Percentiles rank a stretch among this genome's conserved stretches.
These are phyloP conservation scores for Helichrysum umbraculigerum DNA, from an alignment of 129 eudicot genomes.

Conservation along the genomic window DNA sequence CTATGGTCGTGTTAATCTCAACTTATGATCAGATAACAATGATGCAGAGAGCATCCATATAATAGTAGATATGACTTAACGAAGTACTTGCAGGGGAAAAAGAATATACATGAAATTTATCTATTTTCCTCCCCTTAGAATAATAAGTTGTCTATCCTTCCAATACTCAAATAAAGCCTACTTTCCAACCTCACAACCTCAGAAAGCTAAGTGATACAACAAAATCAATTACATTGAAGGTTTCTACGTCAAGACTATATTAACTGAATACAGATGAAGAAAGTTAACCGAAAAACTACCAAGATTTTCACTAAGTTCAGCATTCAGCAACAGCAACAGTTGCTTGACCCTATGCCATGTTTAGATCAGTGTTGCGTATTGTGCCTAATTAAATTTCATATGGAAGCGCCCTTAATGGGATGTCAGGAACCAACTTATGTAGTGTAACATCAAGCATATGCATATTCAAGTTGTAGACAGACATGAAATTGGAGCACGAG, in stretches of 20 bases:
- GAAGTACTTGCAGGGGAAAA: neutral
- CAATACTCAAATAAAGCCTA: conserved; percentile 1
- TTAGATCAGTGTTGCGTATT: neutral
- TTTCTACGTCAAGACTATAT: neutral
- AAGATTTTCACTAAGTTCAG: neutral
- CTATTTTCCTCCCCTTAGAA: neutral
- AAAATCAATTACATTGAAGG: neutral
- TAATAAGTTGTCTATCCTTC: conserved; percentile 5
- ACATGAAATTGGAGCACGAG: neutral
- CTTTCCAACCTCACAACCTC: conserved; percentile 10
- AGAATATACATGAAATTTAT: neutral
- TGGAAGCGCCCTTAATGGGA: neutral
- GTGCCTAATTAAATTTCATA: neutral
- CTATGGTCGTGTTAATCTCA: neutral
- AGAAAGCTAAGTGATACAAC: conserved; percentile 14
- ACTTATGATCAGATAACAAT: neutral
- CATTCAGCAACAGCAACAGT: neutral
- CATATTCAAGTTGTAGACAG: conserved; percentile 12
- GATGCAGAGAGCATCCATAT: too few relatives aligned
- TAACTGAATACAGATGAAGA: neutral
- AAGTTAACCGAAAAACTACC: neutral
- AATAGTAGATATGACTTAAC: too few relatives aligned
- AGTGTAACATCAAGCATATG: neutral
- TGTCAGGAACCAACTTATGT: neutral
- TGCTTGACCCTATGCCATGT: conserved; percentile 4